Percentiles rank a stretch among this genome's conserved stretches.
Conservation (phyloP, 331 rosid species). For the Malus hybrid region DNA sequence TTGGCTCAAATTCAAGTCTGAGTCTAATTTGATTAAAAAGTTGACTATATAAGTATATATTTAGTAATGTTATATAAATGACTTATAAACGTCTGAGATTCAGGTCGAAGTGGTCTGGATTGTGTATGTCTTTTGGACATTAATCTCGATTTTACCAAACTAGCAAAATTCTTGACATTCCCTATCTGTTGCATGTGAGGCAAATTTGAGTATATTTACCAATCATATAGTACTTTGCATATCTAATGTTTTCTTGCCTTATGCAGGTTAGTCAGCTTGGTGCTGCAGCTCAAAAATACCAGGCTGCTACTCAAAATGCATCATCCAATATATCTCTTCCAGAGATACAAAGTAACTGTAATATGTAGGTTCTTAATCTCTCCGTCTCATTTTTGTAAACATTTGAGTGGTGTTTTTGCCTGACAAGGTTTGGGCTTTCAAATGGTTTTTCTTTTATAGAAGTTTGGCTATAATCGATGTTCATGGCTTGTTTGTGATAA, state of each 20-base stretch:
- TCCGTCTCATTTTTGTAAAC: background rate
- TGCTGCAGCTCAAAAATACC: slow-evolving; percentile 90
- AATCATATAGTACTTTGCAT: background rate
- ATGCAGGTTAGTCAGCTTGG: slow-evolving; percentile 86
- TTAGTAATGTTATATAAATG: background rate
- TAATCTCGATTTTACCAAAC: background rate
- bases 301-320: slow-evolving; percentile 74
- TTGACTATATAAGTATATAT: background rate
- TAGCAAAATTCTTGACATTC: background rate
- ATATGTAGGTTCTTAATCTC: slow-evolving; percentile 47
- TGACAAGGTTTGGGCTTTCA: background rate
- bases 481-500: background rate
- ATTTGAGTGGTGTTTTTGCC: background rate
- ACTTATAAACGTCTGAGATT: background rate
- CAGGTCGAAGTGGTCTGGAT: background rate
- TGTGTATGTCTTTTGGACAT: background rate
- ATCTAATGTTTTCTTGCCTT: background rate
- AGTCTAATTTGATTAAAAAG: background rate
- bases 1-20: background rate
- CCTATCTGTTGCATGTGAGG: background rate
- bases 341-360: slow-evolving; percentile 94
- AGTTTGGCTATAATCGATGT: background rate
- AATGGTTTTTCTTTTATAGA: background rate
- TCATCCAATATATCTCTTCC: slow-evolving; percentile 73
- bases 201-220: background rate